A percentile compares a stretch with the other conserved stretches of the same genome.
phyloP scores from a whole-genome alignment of 2,329 filamentous ascomycete genomes.

The Diaporthe capsici region DNA sequence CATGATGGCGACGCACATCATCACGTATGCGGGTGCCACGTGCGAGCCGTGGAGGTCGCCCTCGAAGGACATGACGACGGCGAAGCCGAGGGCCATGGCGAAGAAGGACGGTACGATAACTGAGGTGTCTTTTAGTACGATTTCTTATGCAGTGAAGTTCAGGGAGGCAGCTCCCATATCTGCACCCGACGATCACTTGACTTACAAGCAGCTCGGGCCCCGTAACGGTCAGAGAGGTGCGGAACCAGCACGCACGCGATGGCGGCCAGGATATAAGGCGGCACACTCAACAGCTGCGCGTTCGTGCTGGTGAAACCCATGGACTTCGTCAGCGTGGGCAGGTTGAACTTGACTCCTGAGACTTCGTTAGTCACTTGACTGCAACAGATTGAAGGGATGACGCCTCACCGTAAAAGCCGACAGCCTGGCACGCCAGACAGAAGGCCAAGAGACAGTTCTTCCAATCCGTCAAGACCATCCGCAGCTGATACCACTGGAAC shows the following conservation, averaged over 20 bases:
- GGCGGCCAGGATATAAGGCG: constrained; percentile 19
- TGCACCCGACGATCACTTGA: not conserved
- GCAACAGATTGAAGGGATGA: not conserved
- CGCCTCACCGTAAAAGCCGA: constrained; percentile 28
- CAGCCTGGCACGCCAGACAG: constrained; percentile 6
- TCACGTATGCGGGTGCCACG: constrained; percentile 11
- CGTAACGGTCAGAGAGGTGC: constrained; percentile 10
- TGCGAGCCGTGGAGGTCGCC: constrained; percentile 10
- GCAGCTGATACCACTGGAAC: constrained; percentile 27
- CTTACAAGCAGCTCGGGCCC: constrained; percentile 4
- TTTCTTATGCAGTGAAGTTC: not conserved
- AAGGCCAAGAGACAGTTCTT: not conserved
- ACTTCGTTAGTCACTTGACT: not conserved
- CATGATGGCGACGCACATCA: constrained; percentile 1
- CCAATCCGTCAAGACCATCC: constrained; percentile 20
- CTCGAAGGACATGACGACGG: constrained; percentile 4
- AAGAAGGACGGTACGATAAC: not conserved
- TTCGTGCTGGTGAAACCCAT: constrained; percentile 33
- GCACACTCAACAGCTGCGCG: constrained; percentile 22
- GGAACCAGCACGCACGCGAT: constrained; percentile 7
- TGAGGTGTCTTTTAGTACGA: not conserved
- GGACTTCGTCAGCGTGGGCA: constrained; percentile 18
- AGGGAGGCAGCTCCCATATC: not conserved
- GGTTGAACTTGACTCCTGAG: constrained; percentile 20
- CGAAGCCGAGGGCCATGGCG: constrained; percentile 4